A percentile compares a stretch with the other conserved stretches of the same genome.
Evolutionary conservation across 495 filamentous ascomycete species (phyloP).

Genomic region (Talaromyces borbonicus): DNA sequence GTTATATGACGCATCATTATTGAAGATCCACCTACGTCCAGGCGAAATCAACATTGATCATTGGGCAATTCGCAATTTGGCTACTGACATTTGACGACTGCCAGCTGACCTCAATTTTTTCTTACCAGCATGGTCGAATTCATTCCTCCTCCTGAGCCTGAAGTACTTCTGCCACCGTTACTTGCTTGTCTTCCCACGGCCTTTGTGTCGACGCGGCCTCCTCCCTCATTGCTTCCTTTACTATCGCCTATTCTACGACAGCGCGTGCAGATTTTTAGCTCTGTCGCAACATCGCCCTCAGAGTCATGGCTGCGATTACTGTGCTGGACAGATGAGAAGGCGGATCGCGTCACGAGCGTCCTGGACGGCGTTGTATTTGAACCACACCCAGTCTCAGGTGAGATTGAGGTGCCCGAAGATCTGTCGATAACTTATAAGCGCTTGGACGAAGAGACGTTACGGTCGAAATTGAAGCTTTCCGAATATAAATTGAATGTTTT

Average conservation of each 20-base stretch:
- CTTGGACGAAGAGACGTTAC: slow-evolving; percentile 79
- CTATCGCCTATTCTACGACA: slow-evolving; percentile 89
- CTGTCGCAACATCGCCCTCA: slow-evolving; percentile 39
- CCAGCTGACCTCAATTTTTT: not conserved
- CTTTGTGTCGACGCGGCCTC: slow-evolving; percentile 65
- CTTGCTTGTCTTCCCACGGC: slow-evolving; percentile 82
- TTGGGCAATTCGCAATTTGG: too few species aligned
- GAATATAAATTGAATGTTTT: slow-evolving; percentile 47
- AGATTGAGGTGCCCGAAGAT: slow-evolving; percentile 68
- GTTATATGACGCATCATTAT: not conserved
- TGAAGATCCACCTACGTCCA: not conserved
- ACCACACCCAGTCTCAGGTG: slow-evolving; percentile 85
- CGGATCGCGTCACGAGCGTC: slow-evolving; percentile 53
- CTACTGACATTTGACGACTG: not conserved
- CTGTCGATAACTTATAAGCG: slow-evolving; percentile 56
- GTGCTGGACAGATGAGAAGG: slow-evolving; percentile 67
- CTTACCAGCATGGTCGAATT: slow-evolving; percentile 37
- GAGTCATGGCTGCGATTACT: slow-evolving; percentile 86
- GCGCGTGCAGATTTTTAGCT: slow-evolving; percentile 66
- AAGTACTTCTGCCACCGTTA: slow-evolving; percentile 59
- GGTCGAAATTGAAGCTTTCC: slow-evolving; percentile 47
- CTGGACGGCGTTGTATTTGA: slow-evolving; percentile 62
- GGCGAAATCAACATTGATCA: not conserved
- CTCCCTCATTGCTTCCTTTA: slow-evolving; percentile 66
- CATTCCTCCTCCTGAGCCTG: slow-evolving; percentile 55